Base-by-base conservation (phyloP, 108 stramenopile genomes). In the Fragilariopsis cylindrus region DNA sequence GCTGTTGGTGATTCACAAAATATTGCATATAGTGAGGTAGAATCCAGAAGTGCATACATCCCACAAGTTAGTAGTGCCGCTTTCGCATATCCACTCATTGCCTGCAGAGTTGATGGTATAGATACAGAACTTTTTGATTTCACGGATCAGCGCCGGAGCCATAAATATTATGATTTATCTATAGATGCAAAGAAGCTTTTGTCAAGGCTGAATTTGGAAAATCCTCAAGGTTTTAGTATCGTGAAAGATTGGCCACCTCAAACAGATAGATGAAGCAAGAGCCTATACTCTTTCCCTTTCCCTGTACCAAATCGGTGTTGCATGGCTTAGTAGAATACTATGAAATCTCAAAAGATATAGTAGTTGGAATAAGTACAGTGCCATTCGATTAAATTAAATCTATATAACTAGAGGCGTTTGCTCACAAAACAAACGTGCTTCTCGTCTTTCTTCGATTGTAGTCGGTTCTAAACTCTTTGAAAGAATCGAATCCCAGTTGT, bases 11-110 rank as follows among this genome's bases (percentile, higher is more conserved):
- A 81, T 5, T 85, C 87, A 58, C 89, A 92, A 71, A 66, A 73
- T 3, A 89, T 89, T 45, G 71, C 78, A 41, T 94, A 89, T 65
- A 88, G 85, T 63, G 71, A 82, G 43, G 86, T 87, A 8, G 40
- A 55, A 2, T 66, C 77, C 46, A 82, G 84, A 50, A 57, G 39
- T 48, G 74, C 88, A 4, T 95, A 90, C 69, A 76, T 92, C 58
- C 94, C 94, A 4, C 94, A 91, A 70, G 85, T 92, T 1, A 18
- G 49, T n/a, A 85, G 81, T 21, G 74, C 68, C 2, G 65, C 80
- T 13, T 92, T 87, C 68, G 74, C 94, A 1, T 88, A 91, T 72
- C 94, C 94, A 3, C 62, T 95, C 60, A 73, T 95, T 49, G 90
- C 92, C 40, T 88, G 88, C 62, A 76, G 87, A 54, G 73, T 81